Evolutionary conservation across 257 asterid genomes (phyloP).

Genomic region (Lycium barbarum): DNA sequence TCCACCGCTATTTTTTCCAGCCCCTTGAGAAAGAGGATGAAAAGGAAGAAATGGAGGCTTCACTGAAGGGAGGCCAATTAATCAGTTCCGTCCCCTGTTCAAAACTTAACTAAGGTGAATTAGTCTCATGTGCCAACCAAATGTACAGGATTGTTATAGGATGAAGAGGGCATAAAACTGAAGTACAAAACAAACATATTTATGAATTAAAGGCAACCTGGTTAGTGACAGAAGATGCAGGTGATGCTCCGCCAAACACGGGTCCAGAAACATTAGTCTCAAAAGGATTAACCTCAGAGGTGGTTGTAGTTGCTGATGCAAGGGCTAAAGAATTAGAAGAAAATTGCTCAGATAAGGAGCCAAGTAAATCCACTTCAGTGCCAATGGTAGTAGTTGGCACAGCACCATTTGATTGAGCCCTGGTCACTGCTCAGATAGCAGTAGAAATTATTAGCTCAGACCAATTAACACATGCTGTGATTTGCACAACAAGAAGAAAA

Average conservation of each 20-base stretch:
- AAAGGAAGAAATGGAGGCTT: not conserved
- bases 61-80: not conserved
- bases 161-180: not conserved
- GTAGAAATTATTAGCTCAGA: not conserved
- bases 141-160: not conserved
- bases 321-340: slow-evolving; percentile 73
- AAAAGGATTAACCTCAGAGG: slow-evolving; percentile 57
- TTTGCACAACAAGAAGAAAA: not conserved
- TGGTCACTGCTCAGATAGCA: slow-evolving; percentile 52
- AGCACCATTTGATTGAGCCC: slow-evolving; percentile 46
- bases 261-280: slow-evolving; percentile 52
- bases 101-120: not conserved
- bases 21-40: not conserved
- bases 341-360: slow-evolving; percentile 68
- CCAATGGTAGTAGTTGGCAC: slow-evolving; percentile 49
- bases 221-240: slow-evolving; percentile 49
- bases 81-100: not conserved
- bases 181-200: not conserved
- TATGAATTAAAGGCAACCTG: slow-evolving; percentile 55
- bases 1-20: not conserved
- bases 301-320: slow-evolving; percentile 54
- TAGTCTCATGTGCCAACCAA: not conserved
- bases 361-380: slow-evolving; percentile 76
- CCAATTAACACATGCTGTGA: not conserved
- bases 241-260: slow-evolving; percentile 48